Evolutionary conservation across 176 grass and related monocot species (phyloP), one percentile per base, ranked within the genome.

Genomic region (Bothriochloa decipiens): DNA sequence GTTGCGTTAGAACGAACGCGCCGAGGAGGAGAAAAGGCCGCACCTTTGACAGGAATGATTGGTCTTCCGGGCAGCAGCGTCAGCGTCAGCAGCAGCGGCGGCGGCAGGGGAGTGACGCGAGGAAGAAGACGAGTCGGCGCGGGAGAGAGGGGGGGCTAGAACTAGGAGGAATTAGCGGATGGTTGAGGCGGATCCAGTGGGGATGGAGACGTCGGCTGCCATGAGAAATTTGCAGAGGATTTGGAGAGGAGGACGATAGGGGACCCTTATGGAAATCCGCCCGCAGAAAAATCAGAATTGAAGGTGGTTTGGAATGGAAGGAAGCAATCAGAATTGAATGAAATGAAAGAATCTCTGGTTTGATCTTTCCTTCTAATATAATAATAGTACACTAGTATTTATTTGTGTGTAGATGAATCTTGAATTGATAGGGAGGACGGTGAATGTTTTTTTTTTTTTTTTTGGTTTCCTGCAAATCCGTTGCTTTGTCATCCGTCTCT

Each of bases 121-220:
- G 66, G 55, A 57, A 20, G 53, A 28, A 61, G 66, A 26, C 20
- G 61, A 37, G 32, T 33, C 20, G 37, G 33, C 18, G 55, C 57
- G 6, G 15, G 70, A 28, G 28, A 46, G 47, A 57, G 47, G 4
- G 33, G n/a, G n/a, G n/a, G n/a, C n/a, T n/a, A 35, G 33, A 4
- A 35, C 3, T 1, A 35, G 40, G 71, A 68, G 25, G 68, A 68
- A 86, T 65, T 67, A 53, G 83, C 43, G 0, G 79, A 22, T 37
- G 68, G 47, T 12, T 3, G 86, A 65, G 69, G 39, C 49, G 74
- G 65, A 73, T 86, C 32, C 73, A 65, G 82, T 70, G 25, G 55
- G 25, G 84, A 92, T 89, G 45, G 89, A 88, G 57, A 95, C 88
- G 89, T 90, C 90, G 42, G 90, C 90, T 75, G 91, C 93, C 93